Percentiles rank a stretch among this genome's conserved stretches.
Evolutionary conservation across 169 alveolate species (phyloP).

Genomic region (Plasmodium gaboni): DNA sequence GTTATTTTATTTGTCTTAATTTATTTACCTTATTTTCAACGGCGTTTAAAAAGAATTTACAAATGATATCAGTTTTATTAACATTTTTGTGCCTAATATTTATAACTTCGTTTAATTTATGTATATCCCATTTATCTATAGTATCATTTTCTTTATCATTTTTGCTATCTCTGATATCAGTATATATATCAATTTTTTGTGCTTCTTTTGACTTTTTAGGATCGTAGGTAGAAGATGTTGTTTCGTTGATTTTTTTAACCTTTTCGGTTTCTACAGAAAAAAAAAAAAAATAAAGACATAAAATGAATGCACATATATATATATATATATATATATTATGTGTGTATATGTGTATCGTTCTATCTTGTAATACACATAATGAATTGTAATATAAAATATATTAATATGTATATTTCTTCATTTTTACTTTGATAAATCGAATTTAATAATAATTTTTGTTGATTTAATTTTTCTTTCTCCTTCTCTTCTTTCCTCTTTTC

Average conservation of each 20-base stretch:
- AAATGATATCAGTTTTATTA: constrained; percentile 93
- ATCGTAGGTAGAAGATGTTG: constrained; percentile 80
- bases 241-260: constrained; percentile 86
- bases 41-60: constrained; percentile 97
- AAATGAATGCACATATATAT: background rate
- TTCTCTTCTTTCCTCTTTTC: constrained; percentile 92
- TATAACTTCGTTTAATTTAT: constrained; percentile 83
- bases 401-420: background rate
- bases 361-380: too few relatives aligned
- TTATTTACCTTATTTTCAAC: constrained; percentile 91
- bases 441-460: constrained; percentile 94
- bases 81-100: constrained; percentile 85
- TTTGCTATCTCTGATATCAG: constrained; percentile 94
- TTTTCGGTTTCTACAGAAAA: constrained; percentile 86
- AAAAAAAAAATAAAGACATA: background rate
- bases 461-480: constrained; percentile 94
- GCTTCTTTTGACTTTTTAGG: constrained; percentile 88
- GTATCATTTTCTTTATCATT: constrained; percentile 83
- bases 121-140: constrained; percentile 84
- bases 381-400: too few relatives aligned
- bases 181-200: constrained; percentile 95
- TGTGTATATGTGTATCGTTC: too few relatives aligned
- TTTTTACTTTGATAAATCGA: constrained; percentile 90
- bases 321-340: too few relatives aligned
- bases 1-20: background rate